Percentiles rank a stretch among this genome's conserved stretches.
Conservation (phyloP, 108 stramenopile genomes). For the Cyclotella atomus region DNA sequence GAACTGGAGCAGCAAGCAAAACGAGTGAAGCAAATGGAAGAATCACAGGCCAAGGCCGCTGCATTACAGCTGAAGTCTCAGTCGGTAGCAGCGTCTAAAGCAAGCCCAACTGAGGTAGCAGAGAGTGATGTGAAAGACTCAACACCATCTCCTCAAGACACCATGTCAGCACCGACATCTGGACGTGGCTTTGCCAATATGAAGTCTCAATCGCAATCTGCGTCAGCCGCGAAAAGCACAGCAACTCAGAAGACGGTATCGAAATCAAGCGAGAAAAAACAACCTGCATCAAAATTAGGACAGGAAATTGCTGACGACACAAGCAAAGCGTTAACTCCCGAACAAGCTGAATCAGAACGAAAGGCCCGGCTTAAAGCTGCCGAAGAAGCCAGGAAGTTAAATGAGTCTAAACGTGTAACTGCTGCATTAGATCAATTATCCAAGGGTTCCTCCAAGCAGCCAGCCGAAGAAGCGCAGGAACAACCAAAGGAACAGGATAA, state of each 20-base stretch:
- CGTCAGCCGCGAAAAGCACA: neutral
- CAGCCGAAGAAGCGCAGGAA: neutral
- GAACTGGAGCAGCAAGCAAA: constrained; percentile 7
- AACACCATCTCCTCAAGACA: neutral
- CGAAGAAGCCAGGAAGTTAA: constrained; percentile 1
- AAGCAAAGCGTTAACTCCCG: neutral
- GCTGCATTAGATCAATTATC: neutral
- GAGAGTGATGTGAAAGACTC: neutral
- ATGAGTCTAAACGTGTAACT: constrained; percentile 4
- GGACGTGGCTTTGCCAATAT: neutral
- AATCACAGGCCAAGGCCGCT: neutral
- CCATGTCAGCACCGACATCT: neutral
- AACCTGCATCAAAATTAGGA: too few species aligned
- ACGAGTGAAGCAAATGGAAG: constrained; percentile 3
- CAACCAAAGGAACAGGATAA: neutral
- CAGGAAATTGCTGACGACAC: neutral
- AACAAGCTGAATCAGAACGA: constrained; percentile 8
- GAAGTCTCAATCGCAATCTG: too few species aligned
- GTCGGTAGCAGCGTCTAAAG: neutral
- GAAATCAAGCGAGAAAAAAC: neutral
- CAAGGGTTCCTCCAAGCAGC: neutral
- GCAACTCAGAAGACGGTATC: neutral
- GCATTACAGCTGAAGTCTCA: neutral
- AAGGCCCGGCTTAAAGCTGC: constrained; percentile 7
- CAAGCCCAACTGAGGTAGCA: neutral